Evolutionary conservation across 768 basidiomycete genomes (phyloP).

Genomic region (Leccinellum albellum): DNA sequence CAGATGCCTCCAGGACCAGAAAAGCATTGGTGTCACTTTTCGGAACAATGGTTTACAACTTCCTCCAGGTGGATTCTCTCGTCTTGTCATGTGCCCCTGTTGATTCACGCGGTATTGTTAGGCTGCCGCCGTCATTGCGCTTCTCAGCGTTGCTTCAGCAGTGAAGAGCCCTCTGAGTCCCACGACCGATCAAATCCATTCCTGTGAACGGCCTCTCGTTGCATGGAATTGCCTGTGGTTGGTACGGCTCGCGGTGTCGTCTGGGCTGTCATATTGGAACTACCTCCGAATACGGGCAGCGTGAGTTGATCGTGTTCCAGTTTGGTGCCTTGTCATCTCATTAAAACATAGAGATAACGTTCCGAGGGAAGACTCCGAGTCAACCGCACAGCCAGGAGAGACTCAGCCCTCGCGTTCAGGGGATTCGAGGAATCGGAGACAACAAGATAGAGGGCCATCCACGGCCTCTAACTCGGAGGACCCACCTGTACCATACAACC

Average conservation of each 20-base stretch:
- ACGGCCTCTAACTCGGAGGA: conserved; percentile 24
- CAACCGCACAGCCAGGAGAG: conserved; percentile 25
- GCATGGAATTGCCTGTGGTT: conserved; percentile 68
- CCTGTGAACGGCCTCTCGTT: conserved; percentile 63
- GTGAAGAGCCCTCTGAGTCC: conserved; percentile 43
- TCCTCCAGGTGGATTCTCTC: conserved; percentile 46
- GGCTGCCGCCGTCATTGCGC: conserved; percentile 48
- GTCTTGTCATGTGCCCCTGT: not conserved
- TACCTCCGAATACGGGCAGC: conserved; percentile 37
- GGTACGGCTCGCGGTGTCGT: conserved; percentile 47
- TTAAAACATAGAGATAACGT: conserved; percentile 16
- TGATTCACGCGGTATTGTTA: conserved; percentile 24
- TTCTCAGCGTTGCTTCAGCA: conserved; percentile 47
- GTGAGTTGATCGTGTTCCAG: conserved; percentile 18
- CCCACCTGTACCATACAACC: conserved; percentile 22
- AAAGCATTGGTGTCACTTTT: conserved; percentile 52
- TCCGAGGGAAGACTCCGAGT: conserved; percentile 30
- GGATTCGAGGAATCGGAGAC: conserved; percentile 17
- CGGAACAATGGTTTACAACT: conserved; percentile 48
- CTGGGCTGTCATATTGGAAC: conserved; percentile 53
- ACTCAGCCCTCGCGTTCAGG: conserved; percentile 6
- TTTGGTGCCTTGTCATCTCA: conserved; percentile 8
- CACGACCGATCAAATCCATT: conserved; percentile 51
- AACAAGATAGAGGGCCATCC: conserved; percentile 19
- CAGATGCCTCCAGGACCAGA: conserved; percentile 46